Evolutionary conservation across 108 stramenopile species (phyloP), one percentile per base, ranked within the genome.

Genomic region (Fistulifera solaris): DNA sequence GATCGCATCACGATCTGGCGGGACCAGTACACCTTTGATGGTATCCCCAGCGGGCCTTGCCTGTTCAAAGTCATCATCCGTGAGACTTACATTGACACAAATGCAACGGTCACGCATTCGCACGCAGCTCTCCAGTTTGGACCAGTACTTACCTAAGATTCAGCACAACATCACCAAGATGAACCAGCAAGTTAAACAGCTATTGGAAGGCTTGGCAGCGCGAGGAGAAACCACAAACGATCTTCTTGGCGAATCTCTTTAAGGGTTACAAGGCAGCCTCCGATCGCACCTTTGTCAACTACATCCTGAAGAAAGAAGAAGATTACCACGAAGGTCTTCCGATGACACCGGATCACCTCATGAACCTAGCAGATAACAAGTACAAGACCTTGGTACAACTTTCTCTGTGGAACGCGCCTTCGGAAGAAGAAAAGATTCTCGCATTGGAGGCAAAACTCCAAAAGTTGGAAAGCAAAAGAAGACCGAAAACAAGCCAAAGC

Each of bases 191-290:
- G 73, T 75, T n/a, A 13, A 46, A 1, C 12, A 18, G 8, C 23
- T 39, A 12, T 27, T 58, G 6, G 31, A 56, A 6, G 48, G 5
- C 0, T 55, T 75, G 15, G 21, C n/a, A 0, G 53, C 68, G 12
- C 42, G 68, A 5, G 61, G 73, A 17, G 39, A 62, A 2, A 35
- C 18, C 1, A 57, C 64, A 1, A 11, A 21, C 17, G 42, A 66
- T 24, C 18, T 75, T 1, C 4, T 70, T 1, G n/a, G 43, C 43
- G 8, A 74, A 68, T 28, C 73, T 74, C 27, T 73, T 73, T 54
- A 59, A 65, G 22, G 67, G 53, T 6, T 74, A 68, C 48, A 18
- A 38, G 16, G 40, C 38, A 24, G 46, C 14, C 1, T 3, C 18
- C 2, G 67, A 69, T 48, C 6, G 0, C 1, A 18, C 11, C 12